phyloP scores from a whole-genome alignment of 176 grass and related monocot genomes.

The Aegilops tauschii region DNA sequence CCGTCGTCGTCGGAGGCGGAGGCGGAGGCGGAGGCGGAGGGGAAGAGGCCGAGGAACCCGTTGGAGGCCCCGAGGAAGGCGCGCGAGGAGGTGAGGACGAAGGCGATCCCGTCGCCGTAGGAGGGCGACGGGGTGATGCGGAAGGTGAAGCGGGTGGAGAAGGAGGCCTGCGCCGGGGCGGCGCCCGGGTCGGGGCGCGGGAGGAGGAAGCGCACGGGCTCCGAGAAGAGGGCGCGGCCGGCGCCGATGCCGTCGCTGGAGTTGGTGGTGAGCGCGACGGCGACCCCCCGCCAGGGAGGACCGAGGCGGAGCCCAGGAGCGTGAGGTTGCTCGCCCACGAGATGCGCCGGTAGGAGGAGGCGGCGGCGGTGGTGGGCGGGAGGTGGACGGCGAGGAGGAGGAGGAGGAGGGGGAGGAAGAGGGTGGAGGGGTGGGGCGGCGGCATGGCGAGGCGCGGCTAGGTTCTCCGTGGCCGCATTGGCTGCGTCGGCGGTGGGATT shows the following conservation, averaged over 20 bases:
- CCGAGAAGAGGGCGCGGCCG: slow-evolving; percentile 53
- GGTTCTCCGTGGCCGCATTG: background rate
- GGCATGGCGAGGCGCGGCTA: slow-evolving; percentile 20
- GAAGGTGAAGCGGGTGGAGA: slow-evolving; percentile 66
- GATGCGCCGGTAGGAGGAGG: slow-evolving; percentile 31
- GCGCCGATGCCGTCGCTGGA: slow-evolving; percentile 18
- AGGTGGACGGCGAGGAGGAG: slow-evolving; percentile 17
- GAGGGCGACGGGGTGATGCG: slow-evolving; percentile 46
- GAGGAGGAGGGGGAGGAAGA: background rate
- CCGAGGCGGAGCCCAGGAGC: slow-evolving; percentile 56
- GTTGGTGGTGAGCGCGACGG: slow-evolving; percentile 49
- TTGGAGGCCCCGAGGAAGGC: slow-evolving; percentile 41
- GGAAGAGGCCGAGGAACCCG: slow-evolving; percentile 58
- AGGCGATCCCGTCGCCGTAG: slow-evolving; percentile 46
- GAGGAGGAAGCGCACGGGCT: slow-evolving; percentile 51
- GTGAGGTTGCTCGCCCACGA: slow-evolving; percentile 80
- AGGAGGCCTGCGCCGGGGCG: slow-evolving; percentile 33
- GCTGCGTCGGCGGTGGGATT: background rate
- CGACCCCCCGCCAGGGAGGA: slow-evolving; percentile 36
- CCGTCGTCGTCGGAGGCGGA: slow-evolving; percentile 36
- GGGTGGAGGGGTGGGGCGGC: background rate
- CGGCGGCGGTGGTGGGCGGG: background rate
- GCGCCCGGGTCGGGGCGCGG: background rate
- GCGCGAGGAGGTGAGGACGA: slow-evolving; percentile 58
- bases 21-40: slow-evolving; percentile 24